Percentiles rank a stretch among this genome's conserved stretches.
Evolutionary conservation across 169 alveolate species (phyloP).

Genomic region (Plasmodium vinckei): DNA sequence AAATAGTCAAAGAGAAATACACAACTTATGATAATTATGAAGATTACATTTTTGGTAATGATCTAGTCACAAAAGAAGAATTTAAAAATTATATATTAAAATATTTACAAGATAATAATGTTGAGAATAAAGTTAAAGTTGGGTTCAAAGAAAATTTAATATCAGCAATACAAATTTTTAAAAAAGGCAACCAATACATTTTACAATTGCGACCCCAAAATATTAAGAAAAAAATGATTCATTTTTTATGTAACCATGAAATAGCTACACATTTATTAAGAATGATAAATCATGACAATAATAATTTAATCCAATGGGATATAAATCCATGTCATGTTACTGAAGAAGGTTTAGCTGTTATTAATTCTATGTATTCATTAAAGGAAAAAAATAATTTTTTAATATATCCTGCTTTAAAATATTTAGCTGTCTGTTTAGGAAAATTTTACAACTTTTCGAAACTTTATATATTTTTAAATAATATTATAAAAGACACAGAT

Average conservation of each 20-base stretch:
- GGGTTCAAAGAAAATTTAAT: slow-evolving; percentile 28
- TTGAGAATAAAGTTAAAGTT: slow-evolving; percentile 16
- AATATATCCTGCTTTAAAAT: slow-evolving; percentile 67
- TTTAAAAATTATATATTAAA: slow-evolving; percentile 21
- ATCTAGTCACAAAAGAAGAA: slow-evolving; percentile 36
- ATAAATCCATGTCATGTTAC: slow-evolving; percentile 48
- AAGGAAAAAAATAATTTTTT: slow-evolving; percentile 36
- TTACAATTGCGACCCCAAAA: slow-evolving; percentile 35
- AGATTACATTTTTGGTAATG: slow-evolving; percentile 5
- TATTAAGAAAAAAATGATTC: slow-evolving; percentile 45
- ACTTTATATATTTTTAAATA: slow-evolving; percentile 38
- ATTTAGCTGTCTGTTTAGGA: slow-evolving; percentile 76
- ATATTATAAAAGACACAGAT: slow-evolving; percentile 44
- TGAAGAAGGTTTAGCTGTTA: slow-evolving; percentile 78
- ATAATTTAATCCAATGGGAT: slow-evolving; percentile 33
- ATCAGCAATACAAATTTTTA: slow-evolving; percentile 47
- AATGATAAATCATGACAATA: slow-evolving; percentile 75
- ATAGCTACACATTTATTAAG: slow-evolving; percentile 75
- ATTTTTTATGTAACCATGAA: slow-evolving; percentile 72
- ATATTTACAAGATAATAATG: slow-evolving; percentile 28
- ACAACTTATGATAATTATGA: slow-evolving; percentile 63
- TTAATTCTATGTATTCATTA: slow-evolving; percentile 73
- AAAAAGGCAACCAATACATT: slow-evolving; percentile 26
- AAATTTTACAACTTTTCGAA: slow-evolving; percentile 46
- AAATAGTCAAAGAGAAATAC: slow-evolving; percentile 35